Percentiles rank a stretch among this genome's conserved stretches.
phyloP scores from a whole-genome alignment of 148 eudicot species.

The Tetragonia tetragonoides region DNA sequence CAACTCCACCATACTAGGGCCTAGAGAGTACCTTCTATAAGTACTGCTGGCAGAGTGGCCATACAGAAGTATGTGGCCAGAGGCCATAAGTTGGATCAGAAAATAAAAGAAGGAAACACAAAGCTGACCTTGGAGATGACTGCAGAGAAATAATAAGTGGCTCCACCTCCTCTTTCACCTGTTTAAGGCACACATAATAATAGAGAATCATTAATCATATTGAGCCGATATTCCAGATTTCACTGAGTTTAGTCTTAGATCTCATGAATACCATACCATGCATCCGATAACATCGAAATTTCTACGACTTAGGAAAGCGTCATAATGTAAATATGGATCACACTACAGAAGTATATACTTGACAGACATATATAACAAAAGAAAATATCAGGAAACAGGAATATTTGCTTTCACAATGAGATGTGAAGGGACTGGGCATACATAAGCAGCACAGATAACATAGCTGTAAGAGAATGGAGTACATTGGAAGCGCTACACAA shows the following conservation, averaged over 20 bases:
- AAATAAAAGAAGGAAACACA: conserved; percentile 1
- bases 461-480: not conserved
- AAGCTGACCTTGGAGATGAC: conserved; percentile 50
- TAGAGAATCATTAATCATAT: not conserved
- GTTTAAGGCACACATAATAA: conserved; percentile 13
- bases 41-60: not conserved
- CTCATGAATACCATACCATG: not conserved
- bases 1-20: not conserved
- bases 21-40: not conserved
- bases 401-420: not conserved
- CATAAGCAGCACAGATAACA: not conserved
- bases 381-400: not conserved
- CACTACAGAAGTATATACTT: not conserved
- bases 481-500: not conserved
- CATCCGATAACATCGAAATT: not conserved
- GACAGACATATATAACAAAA: not conserved
- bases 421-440: not conserved
- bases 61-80: not conserved
- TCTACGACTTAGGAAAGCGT: not conserved
- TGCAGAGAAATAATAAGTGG: conserved; percentile 26
- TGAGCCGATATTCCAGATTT: not conserved
- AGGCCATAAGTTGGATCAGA: not conserved
- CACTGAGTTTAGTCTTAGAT: not conserved
- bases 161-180: conserved; percentile 73
- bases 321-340: not conserved